phyloP scores from a whole-genome alignment of 345 rosid genomes.

The Populus alba region DNA sequence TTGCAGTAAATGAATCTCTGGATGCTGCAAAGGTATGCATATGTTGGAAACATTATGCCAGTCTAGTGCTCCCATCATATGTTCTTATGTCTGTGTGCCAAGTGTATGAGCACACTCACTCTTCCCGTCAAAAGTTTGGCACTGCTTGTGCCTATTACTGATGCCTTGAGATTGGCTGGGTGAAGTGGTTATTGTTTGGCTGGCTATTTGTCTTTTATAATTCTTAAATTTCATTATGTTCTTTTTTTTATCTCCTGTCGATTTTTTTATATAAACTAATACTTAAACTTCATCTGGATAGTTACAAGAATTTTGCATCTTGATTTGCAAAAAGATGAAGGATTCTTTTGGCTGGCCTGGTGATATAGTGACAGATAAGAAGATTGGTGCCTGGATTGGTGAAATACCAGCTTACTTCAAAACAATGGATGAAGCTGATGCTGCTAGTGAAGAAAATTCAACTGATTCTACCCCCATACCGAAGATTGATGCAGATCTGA shows the following conservation, averaged over 20 bases:
- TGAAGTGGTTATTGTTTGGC: neutral
- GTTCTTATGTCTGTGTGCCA: no score
- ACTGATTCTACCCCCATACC: constrained; percentile 34
- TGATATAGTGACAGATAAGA: constrained; percentile 39
- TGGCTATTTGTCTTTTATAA: neutral
- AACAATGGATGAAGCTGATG: constrained; percentile 30
- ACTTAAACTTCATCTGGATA: constrained; percentile 23
- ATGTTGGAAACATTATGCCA: neutral
- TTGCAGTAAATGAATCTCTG: constrained; percentile 34
- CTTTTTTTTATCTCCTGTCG: neutral
- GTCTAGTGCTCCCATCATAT: neutral
- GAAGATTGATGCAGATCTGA: constrained; percentile 41
- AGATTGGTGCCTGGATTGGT: constrained; percentile 63
- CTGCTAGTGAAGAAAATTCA: constrained; percentile 28
- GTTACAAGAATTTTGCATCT: constrained; percentile 52
- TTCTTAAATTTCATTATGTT: neutral
- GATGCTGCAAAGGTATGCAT: constrained; percentile 51
- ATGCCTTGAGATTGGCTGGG: neutral
- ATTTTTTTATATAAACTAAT: neutral
- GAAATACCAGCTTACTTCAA: constrained; percentile 61
- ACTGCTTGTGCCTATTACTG: neutral
- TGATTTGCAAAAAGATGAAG: constrained; percentile 54
- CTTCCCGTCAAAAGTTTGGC: neutral
- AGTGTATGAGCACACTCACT: neutral
- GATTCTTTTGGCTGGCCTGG: constrained; percentile 59